Evolutionary conservation across 2,329 filamentous ascomycete genomes (phyloP).

Genomic region (Ophiognomonia clavigignenti-juglandacearum): DNA sequence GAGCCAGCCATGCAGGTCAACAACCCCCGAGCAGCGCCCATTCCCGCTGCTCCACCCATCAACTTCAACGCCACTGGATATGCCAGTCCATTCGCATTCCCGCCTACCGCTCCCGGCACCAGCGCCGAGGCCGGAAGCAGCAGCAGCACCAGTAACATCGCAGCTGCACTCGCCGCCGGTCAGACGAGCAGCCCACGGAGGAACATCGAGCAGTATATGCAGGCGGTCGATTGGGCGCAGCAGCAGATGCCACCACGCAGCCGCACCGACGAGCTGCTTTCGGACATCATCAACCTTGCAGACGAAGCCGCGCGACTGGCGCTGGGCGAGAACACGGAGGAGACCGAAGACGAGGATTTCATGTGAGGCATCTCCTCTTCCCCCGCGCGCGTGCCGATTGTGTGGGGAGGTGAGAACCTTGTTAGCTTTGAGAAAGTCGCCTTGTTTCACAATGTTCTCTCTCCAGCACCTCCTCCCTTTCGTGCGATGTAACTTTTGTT

Average conservation of each 20-base stretch:
- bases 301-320: conserved; percentile 38
- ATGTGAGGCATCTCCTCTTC: conserved; percentile 27
- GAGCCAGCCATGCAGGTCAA: conserved; percentile 13
- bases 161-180: not conserved
- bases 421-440: conserved; percentile 5
- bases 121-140: conserved; percentile 1
- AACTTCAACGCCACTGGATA: not conserved
- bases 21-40: too few species aligned
- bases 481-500: not conserved
- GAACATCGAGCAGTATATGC: conserved; percentile 14
- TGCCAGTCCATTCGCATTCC: not conserved
- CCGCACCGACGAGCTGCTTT: conserved; percentile 30
- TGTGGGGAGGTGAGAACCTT: conserved; percentile 13
- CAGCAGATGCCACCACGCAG: conserved; percentile 21
- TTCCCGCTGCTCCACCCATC: too few species aligned
- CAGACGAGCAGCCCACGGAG: conserved; percentile 2
- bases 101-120: conserved; percentile 4
- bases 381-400: conserved; percentile 3
- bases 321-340: conserved; percentile 25
- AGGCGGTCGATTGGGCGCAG: conserved; percentile 15
- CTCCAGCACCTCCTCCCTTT: too few species aligned
- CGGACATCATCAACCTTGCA: conserved; percentile 36
- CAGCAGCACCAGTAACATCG: not conserved
- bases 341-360: conserved; percentile 34
- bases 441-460: conserved; percentile 5